These are phyloP conservation scores for Cudoniella acicularis DNA, from an alignment of 495 filamentous ascomycete genomes.

Conservation along the genomic window DNA sequence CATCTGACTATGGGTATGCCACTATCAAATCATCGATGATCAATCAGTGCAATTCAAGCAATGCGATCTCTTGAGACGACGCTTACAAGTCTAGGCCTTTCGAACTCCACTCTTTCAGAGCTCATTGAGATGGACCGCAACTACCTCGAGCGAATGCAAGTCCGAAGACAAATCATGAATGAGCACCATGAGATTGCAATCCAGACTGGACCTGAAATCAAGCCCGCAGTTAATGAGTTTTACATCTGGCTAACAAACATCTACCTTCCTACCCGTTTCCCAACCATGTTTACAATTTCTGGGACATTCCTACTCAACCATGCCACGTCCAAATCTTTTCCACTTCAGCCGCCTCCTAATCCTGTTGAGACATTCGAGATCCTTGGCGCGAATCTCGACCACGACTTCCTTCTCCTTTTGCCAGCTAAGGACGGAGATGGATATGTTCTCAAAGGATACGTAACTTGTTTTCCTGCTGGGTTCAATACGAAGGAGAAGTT, in stretches of 20 bases:
- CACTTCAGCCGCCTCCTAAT: conserved; percentile 32
- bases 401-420: conserved; percentile 73
- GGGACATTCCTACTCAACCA: conserved; percentile 37
- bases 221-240: conserved; percentile 55
- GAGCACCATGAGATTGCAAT: conserved; percentile 44
- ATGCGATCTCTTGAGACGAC: conserved; percentile 6
- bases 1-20: conserved; percentile 68
- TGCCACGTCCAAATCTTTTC: conserved; percentile 40
- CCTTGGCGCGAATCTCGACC: conserved; percentile 60
- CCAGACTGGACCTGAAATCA: conserved; percentile 38
- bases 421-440: conserved; percentile 44
- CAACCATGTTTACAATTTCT: conserved; percentile 51
- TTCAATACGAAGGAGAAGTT: conserved; percentile 66
- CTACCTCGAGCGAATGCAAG: conserved; percentile 51
- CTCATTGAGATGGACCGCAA: conserved; percentile 65
- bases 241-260: conserved; percentile 59
- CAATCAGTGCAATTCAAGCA: background rate
- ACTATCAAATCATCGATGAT: background rate
- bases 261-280: conserved; percentile 65
- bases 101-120: conserved; percentile 51
- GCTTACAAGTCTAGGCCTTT: conserved; percentile 14
- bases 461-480: conserved; percentile 69
- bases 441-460: conserved; percentile 65
- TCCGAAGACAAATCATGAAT: conserved; percentile 49
- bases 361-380: conserved; percentile 34